Evolutionary conservation across 805 yeast species (phyloP).

Genomic region (Nakazawaea siamensis): DNA sequence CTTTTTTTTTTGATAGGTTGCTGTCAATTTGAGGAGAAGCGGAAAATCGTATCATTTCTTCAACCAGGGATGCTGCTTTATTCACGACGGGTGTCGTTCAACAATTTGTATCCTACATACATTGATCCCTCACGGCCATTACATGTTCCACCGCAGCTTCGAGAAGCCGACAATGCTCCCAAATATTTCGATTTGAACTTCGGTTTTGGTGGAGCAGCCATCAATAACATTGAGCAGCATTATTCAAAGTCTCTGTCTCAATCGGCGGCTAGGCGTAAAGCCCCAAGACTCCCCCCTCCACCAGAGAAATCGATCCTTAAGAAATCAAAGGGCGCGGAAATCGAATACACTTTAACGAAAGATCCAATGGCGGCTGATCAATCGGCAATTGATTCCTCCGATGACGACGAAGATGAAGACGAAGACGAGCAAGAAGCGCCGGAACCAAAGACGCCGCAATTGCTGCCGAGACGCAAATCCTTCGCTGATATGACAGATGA

Average conservation of each 20-base stretch:
- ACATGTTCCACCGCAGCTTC: conserved; percentile 14
- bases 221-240: conserved; percentile 12
- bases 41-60: too few species aligned
- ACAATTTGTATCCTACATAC: conserved; percentile 27
- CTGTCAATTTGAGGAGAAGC: too few species aligned
- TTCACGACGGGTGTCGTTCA: conserved; percentile 35
- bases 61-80: conserved; percentile 13
- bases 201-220: conserved; percentile 17
- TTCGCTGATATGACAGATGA: conserved; percentile 45
- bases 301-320: conserved; percentile 32
- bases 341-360: conserved; percentile 10
- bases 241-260: conserved; percentile 2
- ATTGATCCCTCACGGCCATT: conserved; percentile 15
- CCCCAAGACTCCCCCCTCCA: conserved; percentile 19
- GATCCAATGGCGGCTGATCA: conserved; percentile 1
- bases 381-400: background rate
- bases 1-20: too few species aligned
- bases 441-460: background rate
- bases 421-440: conserved; percentile 6
- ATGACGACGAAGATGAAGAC: background rate
- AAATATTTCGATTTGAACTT: conserved; percentile 12
- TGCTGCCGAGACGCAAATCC: conserved; percentile 29
- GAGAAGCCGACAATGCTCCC: conserved; percentile 4
- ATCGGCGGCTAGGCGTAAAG: conserved; percentile 13
- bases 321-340: conserved; percentile 19